Base-by-base conservation (phyloP, 78 protist species). In the Chrysochromulina parva region DNA sequence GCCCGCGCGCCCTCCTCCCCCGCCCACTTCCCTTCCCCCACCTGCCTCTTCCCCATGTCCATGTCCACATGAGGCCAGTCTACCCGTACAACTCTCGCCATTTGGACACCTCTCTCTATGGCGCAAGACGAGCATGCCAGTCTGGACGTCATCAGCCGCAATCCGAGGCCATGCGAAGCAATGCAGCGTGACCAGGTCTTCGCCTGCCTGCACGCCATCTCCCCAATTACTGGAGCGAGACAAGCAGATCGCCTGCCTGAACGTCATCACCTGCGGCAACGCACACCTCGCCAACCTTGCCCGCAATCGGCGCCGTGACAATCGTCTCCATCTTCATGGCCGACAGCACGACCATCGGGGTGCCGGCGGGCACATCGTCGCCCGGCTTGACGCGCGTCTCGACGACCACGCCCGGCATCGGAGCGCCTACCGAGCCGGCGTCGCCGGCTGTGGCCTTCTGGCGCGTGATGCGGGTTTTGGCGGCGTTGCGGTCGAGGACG, bases 321-420 rank as follows among this genome's bases (percentile, higher is more conserved):
- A 90, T 88, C 38, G 91, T 80, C 78, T 90, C 93, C 93, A 90
- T 93, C 84, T 90, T 90, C 94, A 93, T 93, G 54, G 95, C 93
- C 47, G 80, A 67, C 24, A 92, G 88, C 24, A 87, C 22, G 55
- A 74, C 26, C 52, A 74, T 74, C 20, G 82, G 57, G 1, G 55
- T 17, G 55, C 82, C 82, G 1, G 53, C 24, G 28, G 11, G 55
- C 13, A 66, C 73, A 4, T 6, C 10, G 22, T 74, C 82, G 2
- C 82, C 82, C 2, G 16, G 28, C 53, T 52, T 22, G 26, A 57
- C 88, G n/a, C 28, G 22, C n/a, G 24, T n/a, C n/a, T 16, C 88
- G 55, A 95, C 78, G 53, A 95, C 92, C 20, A 22, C 52, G 50
- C 97, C 97, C 26, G 95, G 92, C 97, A 96, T 93, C 57, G 97